phyloP scores from a whole-genome alignment of 1,139 yeast genomes.

The Torulaspora globosa region DNA sequence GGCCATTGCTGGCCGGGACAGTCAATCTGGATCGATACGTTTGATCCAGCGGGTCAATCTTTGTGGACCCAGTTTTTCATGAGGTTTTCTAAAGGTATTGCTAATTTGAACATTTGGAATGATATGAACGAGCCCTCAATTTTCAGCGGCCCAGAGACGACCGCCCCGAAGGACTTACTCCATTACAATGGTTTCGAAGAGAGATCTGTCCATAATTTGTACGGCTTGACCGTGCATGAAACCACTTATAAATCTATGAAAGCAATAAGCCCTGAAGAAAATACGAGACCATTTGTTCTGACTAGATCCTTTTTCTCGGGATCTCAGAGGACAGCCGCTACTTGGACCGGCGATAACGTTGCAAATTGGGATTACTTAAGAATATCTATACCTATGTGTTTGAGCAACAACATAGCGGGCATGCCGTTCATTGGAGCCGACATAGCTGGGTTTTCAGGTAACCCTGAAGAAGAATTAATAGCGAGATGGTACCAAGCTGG shows the following conservation, averaged over 20 bases:
- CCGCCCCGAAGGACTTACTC: conserved; percentile 74
- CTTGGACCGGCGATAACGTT: conserved; percentile 98
- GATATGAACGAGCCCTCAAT: conserved; percentile 98
- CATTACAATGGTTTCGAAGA: conserved; percentile 85
- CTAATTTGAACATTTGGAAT: conserved; percentile 84
- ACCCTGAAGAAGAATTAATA: conserved; percentile 75
- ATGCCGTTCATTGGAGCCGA: conserved; percentile 96
- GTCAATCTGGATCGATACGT: conserved; percentile 86
- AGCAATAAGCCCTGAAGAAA: conserved; percentile 45
- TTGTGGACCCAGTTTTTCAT: conserved; percentile 56
- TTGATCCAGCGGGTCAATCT: conserved; percentile 56
- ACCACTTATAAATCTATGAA: conserved; percentile 67
- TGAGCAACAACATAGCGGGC: conserved; percentile 77
- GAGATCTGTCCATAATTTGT: conserved; percentile 81
- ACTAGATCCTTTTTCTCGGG: conserved; percentile 89
- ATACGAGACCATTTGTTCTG: conserved; percentile 78
- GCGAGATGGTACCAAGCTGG: conserved; percentile 96
- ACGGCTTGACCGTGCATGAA: conserved; percentile 76
- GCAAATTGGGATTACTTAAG: conserved; percentile 86
- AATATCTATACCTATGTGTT: conserved; percentile 79
- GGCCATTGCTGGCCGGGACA: conserved; percentile 99
- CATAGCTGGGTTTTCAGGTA: conserved; percentile 93
- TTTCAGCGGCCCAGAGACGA: conserved; percentile 90
- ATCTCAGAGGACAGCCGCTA: conserved; percentile 84
- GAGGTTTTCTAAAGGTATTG: conserved; percentile 50